Conservation (phyloP, 1,284 basidiomycete species). For the Ceratobasidium sp. region DNA sequence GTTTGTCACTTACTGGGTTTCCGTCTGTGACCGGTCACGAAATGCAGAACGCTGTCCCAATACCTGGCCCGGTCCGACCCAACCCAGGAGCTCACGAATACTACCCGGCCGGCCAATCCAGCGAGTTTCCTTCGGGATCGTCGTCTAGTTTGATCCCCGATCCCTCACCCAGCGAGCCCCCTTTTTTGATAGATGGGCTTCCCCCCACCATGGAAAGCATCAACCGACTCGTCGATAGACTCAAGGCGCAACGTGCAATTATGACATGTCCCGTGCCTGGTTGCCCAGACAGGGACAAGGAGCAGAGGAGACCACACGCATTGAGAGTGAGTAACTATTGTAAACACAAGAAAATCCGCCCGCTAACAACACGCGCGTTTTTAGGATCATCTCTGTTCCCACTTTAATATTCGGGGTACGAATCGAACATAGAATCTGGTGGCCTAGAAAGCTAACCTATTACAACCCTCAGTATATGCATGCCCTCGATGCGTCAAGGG, state of each 20-base stretch:
- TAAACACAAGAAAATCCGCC: neutral
- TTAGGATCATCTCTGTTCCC: constrained; percentile 29
- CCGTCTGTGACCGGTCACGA: too few relatives aligned
- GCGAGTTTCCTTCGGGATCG: neutral
- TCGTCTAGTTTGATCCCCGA: too few relatives aligned
- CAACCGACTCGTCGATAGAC: neutral
- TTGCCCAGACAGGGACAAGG: neutral
- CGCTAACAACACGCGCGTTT: neutral
- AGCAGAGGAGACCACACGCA: constrained; percentile 16
- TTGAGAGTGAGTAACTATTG: constrained; percentile 1
- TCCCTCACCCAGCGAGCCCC: neutral
- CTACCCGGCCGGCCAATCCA: neutral
- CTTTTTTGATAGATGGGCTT: neutral
- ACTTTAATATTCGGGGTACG: constrained; percentile 18
- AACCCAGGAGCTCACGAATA: neutral
- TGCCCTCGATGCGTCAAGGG: neutral
- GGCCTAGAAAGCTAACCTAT: neutral
- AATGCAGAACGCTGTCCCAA: neutral
- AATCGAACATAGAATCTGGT: neutral
- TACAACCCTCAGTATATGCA: neutral
- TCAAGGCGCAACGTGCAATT: neutral
- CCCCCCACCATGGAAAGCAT: neutral
- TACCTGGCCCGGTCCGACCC: neutral
- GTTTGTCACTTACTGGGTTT: too few relatives aligned
- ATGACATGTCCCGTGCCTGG: neutral